Base-by-base conservation (phyloP, 805 yeast genomes). In the Wickerhamiella allomyrinae region DNA sequence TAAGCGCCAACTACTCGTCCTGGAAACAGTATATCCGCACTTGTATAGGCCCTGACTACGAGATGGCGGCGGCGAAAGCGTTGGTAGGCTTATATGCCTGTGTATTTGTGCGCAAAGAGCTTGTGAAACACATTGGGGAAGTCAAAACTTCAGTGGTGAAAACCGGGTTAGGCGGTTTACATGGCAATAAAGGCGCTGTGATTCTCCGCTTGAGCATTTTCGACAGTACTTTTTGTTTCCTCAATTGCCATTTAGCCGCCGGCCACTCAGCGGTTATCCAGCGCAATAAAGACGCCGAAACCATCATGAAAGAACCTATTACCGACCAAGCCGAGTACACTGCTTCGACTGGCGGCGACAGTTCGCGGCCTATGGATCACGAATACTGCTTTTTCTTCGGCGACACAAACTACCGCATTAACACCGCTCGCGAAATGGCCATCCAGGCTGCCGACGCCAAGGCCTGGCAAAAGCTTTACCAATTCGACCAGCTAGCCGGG, bases 151-250 rank as follows among this genome's bases (percentile, higher is more conserved):
- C 79, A 27, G 72, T 77, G 29, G 87, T 84, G 51, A 89, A 89
- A 54, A 87, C 97, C 0, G 98, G 98, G 0, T 69, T 89, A 40
- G 94, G 95, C 24, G 98, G 98, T 5, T 77, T 86, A 61, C 77
- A 93, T 43, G 79, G 71, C 10, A 65, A 65, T 46, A 54, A 84
- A 57, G 95, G 95, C 3, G 94, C 83, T 2, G 74, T 82, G 35
- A 78, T 81, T 0, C 73, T 80, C 2, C 71, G 87, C 47, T 69
- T 84, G 53, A 63, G 69, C 20, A 70, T 77, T 45, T 75, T 79
- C 11, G 75, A 75, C 24, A 75, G 89, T 9, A 74, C 73, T 22
- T 61, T 91, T 40, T 84, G 95, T 53, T 74, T 89, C 49, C 75
- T 89, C 10, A 77, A 78, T 3, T 77, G 93, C 3, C 98, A 91